Conservation (phyloP, 768 basidiomycete genomes). For the Leccinum arenicola region DNA sequence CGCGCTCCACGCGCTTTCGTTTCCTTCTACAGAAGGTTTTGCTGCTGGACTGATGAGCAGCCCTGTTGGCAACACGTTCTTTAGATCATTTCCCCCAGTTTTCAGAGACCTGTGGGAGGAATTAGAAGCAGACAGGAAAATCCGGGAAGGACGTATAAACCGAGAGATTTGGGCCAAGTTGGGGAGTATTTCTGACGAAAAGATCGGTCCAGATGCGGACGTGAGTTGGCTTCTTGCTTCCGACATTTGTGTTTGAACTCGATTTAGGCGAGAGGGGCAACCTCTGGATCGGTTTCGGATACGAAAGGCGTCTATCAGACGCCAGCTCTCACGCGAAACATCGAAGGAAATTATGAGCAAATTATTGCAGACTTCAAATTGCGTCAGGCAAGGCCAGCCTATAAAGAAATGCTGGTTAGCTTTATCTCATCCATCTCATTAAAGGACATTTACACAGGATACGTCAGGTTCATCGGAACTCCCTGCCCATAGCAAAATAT, state of each 20-base stretch:
- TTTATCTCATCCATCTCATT: background rate
- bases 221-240: conserved; percentile 32
- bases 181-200: conserved; percentile 59
- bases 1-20: conserved; percentile 78
- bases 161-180: conserved; percentile 70
- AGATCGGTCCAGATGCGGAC: conserved; percentile 42
- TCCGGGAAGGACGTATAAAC: conserved; percentile 60
- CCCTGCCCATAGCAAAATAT: conserved; percentile 83
- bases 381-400: conserved; percentile 61
- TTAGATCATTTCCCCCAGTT: conserved; percentile 73
- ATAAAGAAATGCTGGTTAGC: conserved; percentile 88
- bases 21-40: conserved; percentile 62
- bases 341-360: conserved; percentile 40
- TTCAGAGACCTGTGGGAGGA: conserved; percentile 94
- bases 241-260: conserved; percentile 1
- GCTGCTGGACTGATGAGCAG: conserved; percentile 45
- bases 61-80: conserved; percentile 57
- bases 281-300: conserved; percentile 19
- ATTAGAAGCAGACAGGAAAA: conserved; percentile 63
- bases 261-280: conserved; percentile 16
- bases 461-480: conserved; percentile 65
- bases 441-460: background rate
- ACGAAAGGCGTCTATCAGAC: conserved; percentile 14
- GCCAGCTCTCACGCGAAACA: conserved; percentile 8
- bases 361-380: conserved; percentile 56